phyloP scores from a whole-genome alignment of 129 eudicot genomes.

The Apium graveolens region DNA sequence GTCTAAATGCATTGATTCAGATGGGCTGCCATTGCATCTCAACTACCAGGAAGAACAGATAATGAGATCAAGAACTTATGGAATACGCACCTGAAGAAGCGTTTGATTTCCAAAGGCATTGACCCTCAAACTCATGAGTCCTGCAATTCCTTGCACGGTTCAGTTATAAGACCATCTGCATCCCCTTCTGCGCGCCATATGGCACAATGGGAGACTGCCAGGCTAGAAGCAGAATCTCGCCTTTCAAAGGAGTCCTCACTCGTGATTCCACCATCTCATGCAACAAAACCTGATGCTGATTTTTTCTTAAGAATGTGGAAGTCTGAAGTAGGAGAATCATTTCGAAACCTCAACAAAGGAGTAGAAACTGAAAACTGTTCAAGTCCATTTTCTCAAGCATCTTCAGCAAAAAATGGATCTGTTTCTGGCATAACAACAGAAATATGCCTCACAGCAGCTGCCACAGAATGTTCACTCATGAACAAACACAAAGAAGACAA shows the following conservation, averaged over 20 bases:
- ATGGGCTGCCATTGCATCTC: constrained; percentile 97
- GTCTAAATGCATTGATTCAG: constrained; percentile 21
- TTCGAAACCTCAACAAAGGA: constrained; percentile 35
- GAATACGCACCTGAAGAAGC: constrained; percentile 82
- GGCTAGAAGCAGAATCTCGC: constrained; percentile 93
- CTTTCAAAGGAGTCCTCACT: constrained; percentile 58
- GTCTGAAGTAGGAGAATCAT: constrained; percentile 80
- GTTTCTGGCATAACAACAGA: constrained; percentile 45
- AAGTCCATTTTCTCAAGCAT: constrained; percentile 61
- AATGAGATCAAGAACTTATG: constrained; percentile 95
- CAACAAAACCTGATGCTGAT: constrained; percentile 49
- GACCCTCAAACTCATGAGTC: constrained; percentile 89
- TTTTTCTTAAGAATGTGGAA: constrained; percentile 75
- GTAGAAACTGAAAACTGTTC: constrained; percentile 19
- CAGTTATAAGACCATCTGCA: constrained; percentile 29
- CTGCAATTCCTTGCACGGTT: constrained; percentile 14
- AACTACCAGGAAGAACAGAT: constrained; percentile 88
- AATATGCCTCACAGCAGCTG: constrained; percentile 17
- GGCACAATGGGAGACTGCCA: constrained; percentile 98
- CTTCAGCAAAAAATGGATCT: constrained; percentile 32
- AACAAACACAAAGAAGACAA: constrained; percentile 17
- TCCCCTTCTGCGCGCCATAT: constrained; percentile 84
- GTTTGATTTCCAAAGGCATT: constrained; percentile 61
- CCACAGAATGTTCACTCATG: constrained; percentile 14
- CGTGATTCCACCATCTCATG: constrained; percentile 11